Base-by-base conservation (phyloP, 2,329 filamentous ascomycete genomes). In the Aspergillus terreus region DNA sequence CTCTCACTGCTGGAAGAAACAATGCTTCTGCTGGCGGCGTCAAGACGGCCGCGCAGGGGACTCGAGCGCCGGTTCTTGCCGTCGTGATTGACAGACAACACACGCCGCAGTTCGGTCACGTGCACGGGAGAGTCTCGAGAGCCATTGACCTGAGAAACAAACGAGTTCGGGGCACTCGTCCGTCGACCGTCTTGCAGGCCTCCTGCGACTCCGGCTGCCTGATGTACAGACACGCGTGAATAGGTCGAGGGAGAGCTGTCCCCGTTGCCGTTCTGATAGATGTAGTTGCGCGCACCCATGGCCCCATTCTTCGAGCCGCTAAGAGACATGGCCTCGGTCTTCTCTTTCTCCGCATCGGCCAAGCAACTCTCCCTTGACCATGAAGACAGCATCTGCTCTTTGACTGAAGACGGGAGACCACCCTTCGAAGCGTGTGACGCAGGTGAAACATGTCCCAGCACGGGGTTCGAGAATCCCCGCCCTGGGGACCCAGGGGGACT, bases 321-420 rank as follows among this genome's bases (percentile, higher is more conserved):
- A 49, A 95, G 74, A 4, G 90, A 95, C 11, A 82, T 82, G 0
- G 88, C 83, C 61, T 86, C 88, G 61, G 85, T 85, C 46, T 78
- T 82, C 50, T 88, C 77, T 52, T 77, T 83, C 53, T 87, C 83
- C 45, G 89, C 79, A 35, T 82, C 78, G 10, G 85, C 81, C 47
- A 94, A 75, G 30, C 87, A 88, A 12, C 77, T 73, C 19, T 95
- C 91, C 63, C 85, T 85, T 36, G 84, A 87, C 92, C 92, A 96
- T 44, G 88, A 82, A 17, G 82, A 77, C 51, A 90, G 74, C 81
- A 96, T 88, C 58, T 89, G 82, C 55, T 94, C 88, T 58, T 81
- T 84, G 59, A 90, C 82, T 25, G 76, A 78, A 14, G 75, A 68
- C 0, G 90, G 87, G 2, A 96, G 75, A 51, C 85, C 70, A 33